Evolutionary conservation across 2,329 filamentous ascomycete species (phyloP).

Genomic region (Thelonectria discophora): DNA sequence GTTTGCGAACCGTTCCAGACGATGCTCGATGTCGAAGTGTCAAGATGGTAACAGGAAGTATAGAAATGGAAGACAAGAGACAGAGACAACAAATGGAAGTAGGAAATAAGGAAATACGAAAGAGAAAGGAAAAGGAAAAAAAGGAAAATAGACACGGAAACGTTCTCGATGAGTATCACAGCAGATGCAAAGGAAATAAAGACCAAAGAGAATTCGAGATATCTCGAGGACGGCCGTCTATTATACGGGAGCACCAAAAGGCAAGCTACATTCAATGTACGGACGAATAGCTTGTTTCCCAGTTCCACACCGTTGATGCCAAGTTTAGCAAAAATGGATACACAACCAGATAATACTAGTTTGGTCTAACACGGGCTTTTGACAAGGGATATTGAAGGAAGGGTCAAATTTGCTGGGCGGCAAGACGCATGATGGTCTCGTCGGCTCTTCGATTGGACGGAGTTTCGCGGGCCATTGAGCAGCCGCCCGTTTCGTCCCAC

Average conservation of each 20-base stretch:
- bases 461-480: background rate
- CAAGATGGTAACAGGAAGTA: constrained; percentile 27
- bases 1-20: constrained; percentile 8
- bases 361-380: no score
- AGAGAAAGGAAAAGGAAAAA: constrained; percentile 27
- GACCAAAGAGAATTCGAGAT: constrained; percentile 25
- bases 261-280: no score
- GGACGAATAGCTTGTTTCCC: no score
- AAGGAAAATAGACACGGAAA: constrained; percentile 32
- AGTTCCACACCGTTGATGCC: background rate
- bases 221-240: constrained; percentile 29
- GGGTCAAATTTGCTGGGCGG: constrained; percentile 10
- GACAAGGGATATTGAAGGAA: no score
- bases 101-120: constrained; percentile 38
- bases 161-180: constrained; percentile 28
- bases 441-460: constrained; percentile 9
- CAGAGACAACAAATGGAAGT: constrained; percentile 30
- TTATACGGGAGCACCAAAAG: constrained; percentile 39
- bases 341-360: background rate
- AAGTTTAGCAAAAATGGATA: background rate
- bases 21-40: constrained; percentile 25
- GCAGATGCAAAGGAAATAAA: constrained; percentile 31
- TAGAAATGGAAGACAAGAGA: constrained; percentile 32
- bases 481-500: background rate
- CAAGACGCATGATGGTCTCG: constrained; percentile 1